Evolutionary conservation across 2,329 filamentous ascomycete genomes (phyloP).

Genomic region (Sarocladium oryzae): DNA sequence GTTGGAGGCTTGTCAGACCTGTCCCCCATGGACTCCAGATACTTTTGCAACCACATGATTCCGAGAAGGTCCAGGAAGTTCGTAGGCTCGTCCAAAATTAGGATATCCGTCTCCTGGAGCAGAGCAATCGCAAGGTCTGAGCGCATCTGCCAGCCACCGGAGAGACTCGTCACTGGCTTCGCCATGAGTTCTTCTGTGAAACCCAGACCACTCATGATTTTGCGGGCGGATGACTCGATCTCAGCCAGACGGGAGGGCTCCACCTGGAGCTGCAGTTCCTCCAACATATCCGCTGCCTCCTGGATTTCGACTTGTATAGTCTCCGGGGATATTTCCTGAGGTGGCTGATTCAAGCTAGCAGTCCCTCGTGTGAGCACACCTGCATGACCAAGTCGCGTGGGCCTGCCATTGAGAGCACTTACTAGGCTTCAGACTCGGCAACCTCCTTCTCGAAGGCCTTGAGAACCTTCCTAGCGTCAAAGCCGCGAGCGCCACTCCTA

Average conservation of each 20-base stretch:
- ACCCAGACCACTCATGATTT: slow-evolving; percentile 62
- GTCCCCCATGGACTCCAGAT: slow-evolving; percentile 54
- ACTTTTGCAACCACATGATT: slow-evolving; percentile 77
- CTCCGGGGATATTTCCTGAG: slow-evolving; percentile 49
- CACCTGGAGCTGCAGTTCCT: slow-evolving; percentile 60
- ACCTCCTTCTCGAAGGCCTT: slow-evolving; percentile 62
- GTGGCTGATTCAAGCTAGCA: slow-evolving; percentile 38
- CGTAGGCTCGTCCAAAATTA: slow-evolving; percentile 81
- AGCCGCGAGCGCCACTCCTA: slow-evolving; percentile 67
- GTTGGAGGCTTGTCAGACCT: slow-evolving; percentile 52
- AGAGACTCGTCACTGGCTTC: slow-evolving; percentile 58
- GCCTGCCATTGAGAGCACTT: slow-evolving; percentile 16
- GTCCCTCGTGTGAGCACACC: not conserved
- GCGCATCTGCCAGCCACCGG: slow-evolving; percentile 72
- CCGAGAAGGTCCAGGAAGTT: slow-evolving; percentile 80
- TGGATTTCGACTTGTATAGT: slow-evolving; percentile 59
- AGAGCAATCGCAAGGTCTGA: slow-evolving; percentile 59
- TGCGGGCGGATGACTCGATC: slow-evolving; percentile 59
- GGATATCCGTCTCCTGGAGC: slow-evolving; percentile 66
- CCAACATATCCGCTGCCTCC: slow-evolving; percentile 62
- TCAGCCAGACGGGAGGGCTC: slow-evolving; percentile 59
- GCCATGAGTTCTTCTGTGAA: slow-evolving; percentile 58
- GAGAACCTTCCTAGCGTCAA: slow-evolving; percentile 69
- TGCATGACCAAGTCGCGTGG: not conserved
- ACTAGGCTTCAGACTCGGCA: slow-evolving; percentile 48